Evolutionary conservation across 345 rosid species (phyloP).

Genomic region (Syzygium aromaticum): DNA sequence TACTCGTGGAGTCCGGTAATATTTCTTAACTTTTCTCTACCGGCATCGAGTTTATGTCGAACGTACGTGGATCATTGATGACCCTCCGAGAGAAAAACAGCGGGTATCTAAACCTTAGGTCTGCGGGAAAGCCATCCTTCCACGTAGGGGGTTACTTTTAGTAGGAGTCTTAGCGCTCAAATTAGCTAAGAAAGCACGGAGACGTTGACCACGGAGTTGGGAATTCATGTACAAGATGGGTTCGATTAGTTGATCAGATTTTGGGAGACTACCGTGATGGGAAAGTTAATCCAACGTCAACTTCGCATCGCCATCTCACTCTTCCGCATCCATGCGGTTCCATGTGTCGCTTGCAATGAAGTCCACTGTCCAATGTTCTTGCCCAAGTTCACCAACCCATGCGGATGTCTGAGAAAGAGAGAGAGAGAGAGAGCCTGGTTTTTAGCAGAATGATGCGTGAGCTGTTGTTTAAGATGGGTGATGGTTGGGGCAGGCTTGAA

Average conservation of each 20-base stretch:
- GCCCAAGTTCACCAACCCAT: neutral
- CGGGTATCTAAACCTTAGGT: neutral
- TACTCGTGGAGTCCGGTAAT: fast-evolving
- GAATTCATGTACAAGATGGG: neutral
- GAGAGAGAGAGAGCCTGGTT: neutral
- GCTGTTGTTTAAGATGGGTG: neutral
- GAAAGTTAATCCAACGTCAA: neutral
- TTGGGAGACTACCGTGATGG: neutral
- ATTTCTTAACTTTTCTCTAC: neutral
- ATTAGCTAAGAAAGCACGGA: neutral
- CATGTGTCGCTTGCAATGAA: neutral
- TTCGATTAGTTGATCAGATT: neutral
- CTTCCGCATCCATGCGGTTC: neutral
- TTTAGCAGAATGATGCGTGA: neutral
- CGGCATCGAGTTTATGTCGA: neutral
- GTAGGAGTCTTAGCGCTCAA: neutral
- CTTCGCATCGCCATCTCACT: neutral
- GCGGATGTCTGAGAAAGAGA: neutral
- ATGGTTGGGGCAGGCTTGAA: neutral
- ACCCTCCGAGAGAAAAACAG: neutral
- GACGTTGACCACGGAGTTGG: neutral
- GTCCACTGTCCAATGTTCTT: neutral
- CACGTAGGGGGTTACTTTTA: neutral
- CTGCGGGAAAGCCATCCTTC: neutral
- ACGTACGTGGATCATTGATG: neutral